Evolutionary conservation across 352 stramenopile species (phyloP).

Genomic region (Phytophthora pseudosyringae): DNA sequence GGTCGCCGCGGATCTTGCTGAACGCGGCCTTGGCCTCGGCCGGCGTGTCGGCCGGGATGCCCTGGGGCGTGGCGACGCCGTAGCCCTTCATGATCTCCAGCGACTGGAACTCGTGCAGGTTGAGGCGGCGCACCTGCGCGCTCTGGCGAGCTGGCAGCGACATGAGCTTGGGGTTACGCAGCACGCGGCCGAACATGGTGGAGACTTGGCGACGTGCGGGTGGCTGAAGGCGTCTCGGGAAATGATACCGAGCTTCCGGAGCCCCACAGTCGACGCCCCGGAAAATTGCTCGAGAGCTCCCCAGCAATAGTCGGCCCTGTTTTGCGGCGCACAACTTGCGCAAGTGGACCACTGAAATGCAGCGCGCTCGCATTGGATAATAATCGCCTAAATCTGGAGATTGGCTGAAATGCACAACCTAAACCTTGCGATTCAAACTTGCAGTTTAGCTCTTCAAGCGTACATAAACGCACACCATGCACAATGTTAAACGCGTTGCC

Average conservation of each 20-base stretch:
- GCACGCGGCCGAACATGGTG: conserved; percentile 64
- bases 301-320: not conserved
- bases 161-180: conserved; percentile 57
- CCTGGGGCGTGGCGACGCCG: conserved; percentile 76
- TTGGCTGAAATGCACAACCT: conserved; percentile 23
- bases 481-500: conserved; percentile 27
- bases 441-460: conserved; percentile 20
- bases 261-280: conserved; percentile 15
- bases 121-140: conserved; percentile 88
- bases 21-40: conserved; percentile 85
- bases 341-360: conserved; percentile 8
- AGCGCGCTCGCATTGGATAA: conserved; percentile 18
- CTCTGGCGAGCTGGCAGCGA: conserved; percentile 53
- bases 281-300: conserved; percentile 10
- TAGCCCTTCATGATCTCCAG: conserved; percentile 95
- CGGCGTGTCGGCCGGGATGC: conserved; percentile 77
- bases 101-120: conserved; percentile 95
- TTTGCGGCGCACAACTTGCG: conserved; percentile 14
- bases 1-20: conserved; percentile 75
- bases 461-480: conserved; percentile 19
- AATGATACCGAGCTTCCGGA: conserved; percentile 31
- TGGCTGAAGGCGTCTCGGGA: conserved; percentile 34
- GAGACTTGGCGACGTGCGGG: conserved; percentile 16
- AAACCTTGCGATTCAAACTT: conserved; percentile 13
- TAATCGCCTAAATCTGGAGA: conserved; percentile 4